Percentiles rank a stretch among this genome's conserved stretches.
Evolutionary conservation across 495 filamentous ascomycete genomes (phyloP).

Genomic region (Xylaria grammica): DNA sequence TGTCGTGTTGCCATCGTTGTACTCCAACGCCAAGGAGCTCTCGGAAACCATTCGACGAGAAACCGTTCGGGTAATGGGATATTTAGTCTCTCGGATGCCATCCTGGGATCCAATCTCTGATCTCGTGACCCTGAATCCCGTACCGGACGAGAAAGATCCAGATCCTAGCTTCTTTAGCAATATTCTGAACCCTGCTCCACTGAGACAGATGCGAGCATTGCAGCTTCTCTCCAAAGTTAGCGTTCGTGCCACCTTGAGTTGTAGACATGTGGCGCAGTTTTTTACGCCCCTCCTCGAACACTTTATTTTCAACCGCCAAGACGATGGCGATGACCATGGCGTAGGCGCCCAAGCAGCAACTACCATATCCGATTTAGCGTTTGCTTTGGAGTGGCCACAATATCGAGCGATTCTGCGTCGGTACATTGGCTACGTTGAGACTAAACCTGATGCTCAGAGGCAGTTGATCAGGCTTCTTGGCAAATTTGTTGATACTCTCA

Average conservation of each 20-base stretch:
- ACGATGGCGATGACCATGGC: constrained; percentile 80
- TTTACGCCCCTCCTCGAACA: constrained; percentile 93
- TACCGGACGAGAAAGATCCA: constrained; percentile 67
- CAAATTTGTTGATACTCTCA: constrained; percentile 76
- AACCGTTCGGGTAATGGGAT: constrained; percentile 76
- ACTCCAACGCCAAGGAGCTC: constrained; percentile 70
- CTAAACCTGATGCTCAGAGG: constrained; percentile 84
- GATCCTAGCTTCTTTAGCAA: constrained; percentile 95
- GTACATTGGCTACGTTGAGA: constrained; percentile 77
- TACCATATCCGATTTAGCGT: constrained; percentile 73
- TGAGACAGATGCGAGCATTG: constrained; percentile 83
- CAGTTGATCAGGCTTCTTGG: constrained; percentile 82
- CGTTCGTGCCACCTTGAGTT: constrained; percentile 63
- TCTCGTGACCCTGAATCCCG: constrained; percentile 72
- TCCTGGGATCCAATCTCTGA: constrained; percentile 72
- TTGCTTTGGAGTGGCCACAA: constrained; percentile 88
- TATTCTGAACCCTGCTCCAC: constrained; percentile 87
- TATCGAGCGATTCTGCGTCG: constrained; percentile 81
- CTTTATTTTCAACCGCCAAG: constrained; percentile 82
- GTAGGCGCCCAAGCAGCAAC: constrained; percentile 79
- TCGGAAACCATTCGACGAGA: constrained; percentile 87
- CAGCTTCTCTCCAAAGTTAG: constrained; percentile 73
- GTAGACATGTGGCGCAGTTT: constrained; percentile 80
- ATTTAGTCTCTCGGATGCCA: constrained; percentile 73
- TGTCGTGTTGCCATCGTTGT: constrained; percentile 75